Evolutionary conservation across 1,139 yeast species (phyloP), one percentile per base, ranked within the genome.

Genomic region (Geotrichum restrictum): DNA sequence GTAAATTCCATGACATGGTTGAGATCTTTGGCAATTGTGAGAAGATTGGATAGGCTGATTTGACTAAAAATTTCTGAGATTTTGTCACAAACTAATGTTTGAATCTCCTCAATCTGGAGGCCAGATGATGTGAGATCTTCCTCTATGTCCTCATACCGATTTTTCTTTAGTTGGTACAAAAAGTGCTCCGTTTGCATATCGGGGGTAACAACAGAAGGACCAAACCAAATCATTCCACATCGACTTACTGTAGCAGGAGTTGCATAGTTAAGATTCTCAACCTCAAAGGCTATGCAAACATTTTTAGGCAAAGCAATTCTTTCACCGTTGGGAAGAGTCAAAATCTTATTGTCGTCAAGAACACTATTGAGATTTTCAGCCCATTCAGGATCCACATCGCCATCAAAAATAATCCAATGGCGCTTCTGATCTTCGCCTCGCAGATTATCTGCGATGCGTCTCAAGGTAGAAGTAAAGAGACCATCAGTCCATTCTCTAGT

Each of bases 401-500:
- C 95, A 69, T 91, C 97, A 65, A 93, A 87, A 0, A 91, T 77
- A 56, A 93, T 78, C 95, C 96, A 89, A 18, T 82, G 77, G 1
- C 77, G 69, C 56, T 78, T 81, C 2, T 69, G 62, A 21, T 69
- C 66, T 59, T 83, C 88, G 1, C 88, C 88, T 43, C 85, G 70
- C 10, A 79, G 62, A 59, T 83, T 83, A 6, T 78, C 80, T 8
- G 72, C 73, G 1, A 84, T 76, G 49, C 73, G 76, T 59, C 98
- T 73, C 44, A 93, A 64, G 4, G 85, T 76, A 13, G 79, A 68
- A 0, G 96, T 87, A 50, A 93, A 78, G 11, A 91, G 65, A 10
- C 98, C 98, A 70, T 93, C 98, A 0, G 78, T 79, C 98, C 98
- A 93, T 56, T 91, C 98, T 33, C 95, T 73, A 0, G 98, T 91